Percentiles rank a stretch among this genome's conserved stretches.
These are phyloP conservation scores for Backusella circina DNA, from an alignment of 192 early-diverging fungal genomes.

Conservation along the genomic window DNA sequence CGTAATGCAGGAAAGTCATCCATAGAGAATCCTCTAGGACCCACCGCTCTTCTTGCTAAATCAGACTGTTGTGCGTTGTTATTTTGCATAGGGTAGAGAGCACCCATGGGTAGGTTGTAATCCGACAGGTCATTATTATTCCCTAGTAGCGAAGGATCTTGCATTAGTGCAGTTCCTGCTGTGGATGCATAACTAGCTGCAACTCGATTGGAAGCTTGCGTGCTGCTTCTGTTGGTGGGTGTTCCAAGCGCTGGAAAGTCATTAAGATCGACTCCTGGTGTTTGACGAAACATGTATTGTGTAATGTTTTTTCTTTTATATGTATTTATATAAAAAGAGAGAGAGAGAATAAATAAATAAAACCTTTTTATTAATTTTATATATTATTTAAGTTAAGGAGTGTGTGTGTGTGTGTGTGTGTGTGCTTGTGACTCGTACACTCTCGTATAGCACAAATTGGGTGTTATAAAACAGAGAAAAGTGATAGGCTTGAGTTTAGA, in stretches of 20 bases:
- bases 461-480: too few relatives aligned
- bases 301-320: not conserved
- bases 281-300: conserved; percentile 27
- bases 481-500: too few relatives aligned
- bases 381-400: not conserved
- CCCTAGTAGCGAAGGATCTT: not conserved
- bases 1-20: conserved; percentile 33
- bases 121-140: not conserved
- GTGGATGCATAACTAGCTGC: conserved; percentile 32
- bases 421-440: too few relatives aligned
- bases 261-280: conserved; percentile 28
- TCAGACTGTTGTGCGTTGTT: not conserved
- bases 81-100: not conserved
- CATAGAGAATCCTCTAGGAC: conserved; percentile 22
- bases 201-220: conserved; percentile 8
- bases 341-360: not conserved
- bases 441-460: too few relatives aligned
- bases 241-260: conserved; percentile 32
- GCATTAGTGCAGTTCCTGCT: conserved; percentile 18
- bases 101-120: not conserved
- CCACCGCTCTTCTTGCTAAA: not conserved
- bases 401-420: too few relatives aligned
- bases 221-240: not conserved
- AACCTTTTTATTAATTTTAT: not conserved
- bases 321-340: not conserved